These are phyloP conservation scores for Mycena sp. DNA, from an alignment of 1,284 basidiomycete genomes.

Conservation along the genomic window DNA sequence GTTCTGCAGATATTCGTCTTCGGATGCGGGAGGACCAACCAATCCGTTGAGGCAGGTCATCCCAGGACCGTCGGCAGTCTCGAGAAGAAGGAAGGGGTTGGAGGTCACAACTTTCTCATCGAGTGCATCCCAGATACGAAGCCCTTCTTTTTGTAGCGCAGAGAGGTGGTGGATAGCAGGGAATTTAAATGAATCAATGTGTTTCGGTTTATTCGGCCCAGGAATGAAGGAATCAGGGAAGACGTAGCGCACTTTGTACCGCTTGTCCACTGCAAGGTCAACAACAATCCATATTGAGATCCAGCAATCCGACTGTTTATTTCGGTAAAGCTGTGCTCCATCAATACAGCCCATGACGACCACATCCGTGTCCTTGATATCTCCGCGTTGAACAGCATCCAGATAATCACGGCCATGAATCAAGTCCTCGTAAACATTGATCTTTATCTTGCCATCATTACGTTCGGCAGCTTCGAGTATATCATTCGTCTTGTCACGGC, in stretches of 20 bases:
- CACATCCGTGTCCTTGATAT: constrained; percentile 31
- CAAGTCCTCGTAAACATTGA: constrained; percentile 2
- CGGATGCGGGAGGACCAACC: no score
- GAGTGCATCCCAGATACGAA: constrained; percentile 39
- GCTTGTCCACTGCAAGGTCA: background rate
- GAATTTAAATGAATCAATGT: background rate
- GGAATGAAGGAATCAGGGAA: no score
- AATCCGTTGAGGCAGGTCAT: constrained; percentile 27
- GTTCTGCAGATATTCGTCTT: background rate
- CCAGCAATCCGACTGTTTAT: constrained; percentile 33
- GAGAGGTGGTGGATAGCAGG: background rate
- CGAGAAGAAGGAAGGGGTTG: constrained; percentile 34
- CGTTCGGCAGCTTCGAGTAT: background rate
- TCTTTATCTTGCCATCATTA: background rate
- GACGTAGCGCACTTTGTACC: constrained; percentile 31
- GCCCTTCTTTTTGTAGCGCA: background rate
- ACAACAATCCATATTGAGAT: constrained; percentile 29
- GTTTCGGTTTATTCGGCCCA: no score
- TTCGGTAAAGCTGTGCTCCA: constrained; percentile 36
- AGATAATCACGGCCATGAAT: background rate
- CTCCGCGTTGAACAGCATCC: no score
- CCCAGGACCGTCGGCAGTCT: constrained; percentile 43
- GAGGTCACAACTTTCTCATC: constrained; percentile 18
- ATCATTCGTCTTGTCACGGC: no score
- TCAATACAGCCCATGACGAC: constrained; percentile 40